Evolutionary conservation across 2,329 filamentous ascomycete genomes (phyloP), one percentile per base, ranked within the genome.

Genomic region (Curvularia eragrostidis): DNA sequence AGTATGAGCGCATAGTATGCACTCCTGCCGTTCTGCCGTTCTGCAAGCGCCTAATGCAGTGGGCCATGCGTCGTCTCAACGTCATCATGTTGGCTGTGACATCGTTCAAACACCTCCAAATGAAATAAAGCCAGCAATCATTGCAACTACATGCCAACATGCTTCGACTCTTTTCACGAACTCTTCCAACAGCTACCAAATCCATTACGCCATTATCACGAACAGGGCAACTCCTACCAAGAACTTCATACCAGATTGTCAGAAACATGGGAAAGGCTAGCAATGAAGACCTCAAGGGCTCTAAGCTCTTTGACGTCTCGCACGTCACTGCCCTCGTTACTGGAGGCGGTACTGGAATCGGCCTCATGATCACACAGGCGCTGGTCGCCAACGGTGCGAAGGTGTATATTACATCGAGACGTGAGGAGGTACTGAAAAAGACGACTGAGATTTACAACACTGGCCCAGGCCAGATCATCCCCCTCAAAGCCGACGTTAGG

Each of bases 311-410:
- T 63, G 78, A 81, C 62, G 79, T 81, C 36, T 79, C 77, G 1
- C 77, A 80, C 54, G 67, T 81, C 56, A 81, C 78, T 5, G 79
- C 79, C 12, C 61, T 81, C 15, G 79, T 81, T 9, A 81, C 79
- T 9, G 79, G 80, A n/a, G 79, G 79, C 24, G 78, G 74, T 21
- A 81, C 78, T 1, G 78, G 79, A n/a, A 77, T 81, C 53, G 78
- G 87, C 21, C 81, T 84, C 52, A 89, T 89, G 87, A 89, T 89
- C 62, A 84, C 85, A 24, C 80, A 85, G 52, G 87, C 85, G 54
- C 88, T 87, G 75, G 82, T 88, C 28, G 73, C 80, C 58, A 88
- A 87, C 74, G 86, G 87, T 44, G 82, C 81, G 8, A 89, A 86
- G 66, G 74, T 76, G 1, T 76, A 77, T 52, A 76, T 76, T 48